Base-by-base conservation (phyloP, 73 alveolate genomes). In the Symbiodinium natans region DNA sequence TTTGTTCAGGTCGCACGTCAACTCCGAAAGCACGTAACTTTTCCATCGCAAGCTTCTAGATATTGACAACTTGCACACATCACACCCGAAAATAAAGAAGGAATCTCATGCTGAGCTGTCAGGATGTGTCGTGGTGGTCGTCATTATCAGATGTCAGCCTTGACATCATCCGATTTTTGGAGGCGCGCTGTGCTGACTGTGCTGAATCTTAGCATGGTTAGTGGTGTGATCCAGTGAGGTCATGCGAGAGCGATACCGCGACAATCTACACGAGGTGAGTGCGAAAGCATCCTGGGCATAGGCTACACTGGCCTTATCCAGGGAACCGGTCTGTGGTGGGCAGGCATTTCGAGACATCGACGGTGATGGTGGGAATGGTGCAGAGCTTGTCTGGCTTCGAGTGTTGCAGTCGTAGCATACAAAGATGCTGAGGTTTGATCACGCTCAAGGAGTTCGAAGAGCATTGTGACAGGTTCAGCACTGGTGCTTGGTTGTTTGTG, bases 71-170 rank as follows among this genome's bases (percentile, higher is more conserved):
- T n/a, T n/a, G n/a, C n/a, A n/a, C n/a, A n/a, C n/a, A n/a, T n/a
- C n/a, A n/a, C n/a, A n/a, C n/a, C n/a, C n/a, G n/a, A n/a, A n/a
- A n/a, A n/a, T 46, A 13, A 46, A 46, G 59, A 46, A 46, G 13
- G 59, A 13, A 46, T 46, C 13, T 46, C n/a, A n/a, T n/a, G n/a
- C n/a, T n/a, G n/a, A 46, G 39, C 87, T 34, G 36, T 39, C 85
- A 87, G 94, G 94, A 87, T 31, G 85, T 87, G 29, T 74, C 10
- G 23, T 87, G 94, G 94, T 87, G 94, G 94, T 87, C 94, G 4
- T 21, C 42, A 40, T 74, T 87, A 15, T 36, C 94, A 10, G 94
- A 87, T 27, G 84, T 87, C 31, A 87, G 85, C 54, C 94, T 87
- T 56, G 94, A 87, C 94, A 59, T 87, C 73, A 59, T 87, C 73